A percentile compares a stretch with the other conserved stretches of the same genome.
These are phyloP conservation scores for Fusarium multiceps DNA, from an alignment of 2,329 filamentous ascomycete genomes.

Conservation along the genomic window DNA sequence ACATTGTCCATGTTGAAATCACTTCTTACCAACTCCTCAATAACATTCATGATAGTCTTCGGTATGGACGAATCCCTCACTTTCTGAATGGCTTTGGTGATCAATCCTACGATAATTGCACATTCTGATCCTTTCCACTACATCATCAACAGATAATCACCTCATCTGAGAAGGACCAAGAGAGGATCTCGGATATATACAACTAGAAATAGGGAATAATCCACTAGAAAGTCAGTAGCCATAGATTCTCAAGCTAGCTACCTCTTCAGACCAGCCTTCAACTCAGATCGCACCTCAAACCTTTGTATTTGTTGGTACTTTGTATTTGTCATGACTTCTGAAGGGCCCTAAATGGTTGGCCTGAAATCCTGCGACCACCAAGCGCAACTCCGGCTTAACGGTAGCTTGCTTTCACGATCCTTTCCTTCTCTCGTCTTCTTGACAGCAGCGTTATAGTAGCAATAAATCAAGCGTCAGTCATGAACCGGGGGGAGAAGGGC, in stretches of 20 bases:
- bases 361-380: constrained; percentile 97
- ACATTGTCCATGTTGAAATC: constrained; percentile 73
- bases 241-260: constrained; percentile 96
- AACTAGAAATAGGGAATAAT: constrained; percentile 89
- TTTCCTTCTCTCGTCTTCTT: constrained; percentile 71
- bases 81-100: constrained; percentile 71
- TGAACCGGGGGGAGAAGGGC: constrained; percentile 82
- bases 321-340: constrained; percentile 86
- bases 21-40: constrained; percentile 68
- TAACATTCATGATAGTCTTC: constrained; percentile 70
- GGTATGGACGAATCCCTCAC: constrained; percentile 65
- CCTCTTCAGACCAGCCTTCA: constrained; percentile 79
- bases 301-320: constrained; percentile 77
- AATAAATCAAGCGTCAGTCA: constrained; percentile 82
- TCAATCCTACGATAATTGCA: constrained; percentile 78
- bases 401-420: constrained; percentile 79
- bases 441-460: constrained; percentile 82
- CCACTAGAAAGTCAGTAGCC: constrained; percentile 82
- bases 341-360: constrained; percentile 81
- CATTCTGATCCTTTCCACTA: constrained; percentile 78
- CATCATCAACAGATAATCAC: constrained; percentile 78
- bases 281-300: constrained; percentile 66
- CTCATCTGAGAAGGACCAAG: constrained; percentile 77
- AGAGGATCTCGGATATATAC: constrained; percentile 77
- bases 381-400: constrained; percentile 88